phyloP scores from a whole-genome alignment of 1,284 basidiomycete species.

The Austropuccinia psidii region DNA sequence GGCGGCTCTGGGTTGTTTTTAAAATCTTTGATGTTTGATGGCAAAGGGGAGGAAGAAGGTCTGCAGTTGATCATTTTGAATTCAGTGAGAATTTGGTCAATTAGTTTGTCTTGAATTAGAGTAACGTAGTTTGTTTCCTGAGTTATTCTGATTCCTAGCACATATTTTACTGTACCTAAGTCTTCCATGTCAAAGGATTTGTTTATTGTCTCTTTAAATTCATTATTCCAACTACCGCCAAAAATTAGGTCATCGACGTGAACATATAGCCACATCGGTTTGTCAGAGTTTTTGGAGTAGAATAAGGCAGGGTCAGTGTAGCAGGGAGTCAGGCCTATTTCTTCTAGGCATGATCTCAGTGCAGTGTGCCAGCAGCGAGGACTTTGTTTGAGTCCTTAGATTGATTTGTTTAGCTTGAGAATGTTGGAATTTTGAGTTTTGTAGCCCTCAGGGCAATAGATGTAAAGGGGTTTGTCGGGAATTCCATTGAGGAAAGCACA shows the following conservation, averaged over 20 bases:
- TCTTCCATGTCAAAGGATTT: not conserved
- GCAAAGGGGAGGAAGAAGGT: not conserved
- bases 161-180: not conserved
- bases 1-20: too few species aligned
- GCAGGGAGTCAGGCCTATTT: not conserved
- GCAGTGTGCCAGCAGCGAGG: not conserved
- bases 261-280: not conserved
- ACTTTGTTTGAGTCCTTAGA: not conserved
- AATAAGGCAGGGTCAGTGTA: not conserved
- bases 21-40: too few species aligned
- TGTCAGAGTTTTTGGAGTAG: not conserved
- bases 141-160: not conserved
- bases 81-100: not conserved
- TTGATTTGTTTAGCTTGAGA: not conserved
- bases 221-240: not conserved
- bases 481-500: conserved; percentile 6
- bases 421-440: not conserved
- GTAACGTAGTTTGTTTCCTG: not conserved
- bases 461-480: not conserved
- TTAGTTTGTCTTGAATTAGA: not conserved
- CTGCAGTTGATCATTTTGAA: not conserved
- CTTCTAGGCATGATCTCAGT: not conserved
- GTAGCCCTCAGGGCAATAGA: not conserved
- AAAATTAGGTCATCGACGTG: not conserved
- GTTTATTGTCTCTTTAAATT: not conserved